Evolutionary conservation across 2,329 filamentous ascomycete species (phyloP), one percentile per base, ranked within the genome.

Genomic region (Tolypocladium capitatum): DNA sequence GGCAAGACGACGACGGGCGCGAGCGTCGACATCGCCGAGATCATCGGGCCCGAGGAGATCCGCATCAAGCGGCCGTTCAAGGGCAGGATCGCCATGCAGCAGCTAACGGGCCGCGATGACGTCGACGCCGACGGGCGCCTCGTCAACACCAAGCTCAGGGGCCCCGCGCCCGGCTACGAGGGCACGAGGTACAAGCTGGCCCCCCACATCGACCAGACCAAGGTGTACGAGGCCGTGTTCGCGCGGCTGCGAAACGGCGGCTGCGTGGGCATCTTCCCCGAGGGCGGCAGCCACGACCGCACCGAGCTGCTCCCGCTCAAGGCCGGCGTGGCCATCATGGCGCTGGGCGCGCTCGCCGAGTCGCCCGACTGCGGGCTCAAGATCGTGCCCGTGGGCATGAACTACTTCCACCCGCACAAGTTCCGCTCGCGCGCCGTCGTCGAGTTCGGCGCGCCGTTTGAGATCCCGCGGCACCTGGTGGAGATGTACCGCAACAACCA

Each of bases 401-500:
- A 98, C 67, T 98, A 98, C 68, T 98, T 98, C 69, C 91, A 97
- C 66, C 86, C 91, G 0, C 91, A 98, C 74, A 98, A 97, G 65
- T 98, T 98, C 68, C 84, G 91, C 42, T 97, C 91, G 53, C 80
- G 92, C 62, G 92, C 91, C 33, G 91, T 98, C 5, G 83, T 97
- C 51, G 92, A 98, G 62, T 98, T 97, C 58, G 92, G 92, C 9
- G 83, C 80, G 27, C 89, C 92, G 0, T 83, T 97, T 52, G 86
- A 94, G 55, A 81, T 97, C 10, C 84, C 89, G 1, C 71, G 73
- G 20, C 85, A 94, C 58, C 70, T 96, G 32, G 87, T 96, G 5
- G 77, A 90, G 52, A 81, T 88, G 66, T 97, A 95, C 68, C 84
- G 83, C 64, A 80, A 76, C 53, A 88, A 88, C 48, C 81, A 94